Conservation (phyloP, 345 rosid genomes). For the Salix udensis region DNA sequence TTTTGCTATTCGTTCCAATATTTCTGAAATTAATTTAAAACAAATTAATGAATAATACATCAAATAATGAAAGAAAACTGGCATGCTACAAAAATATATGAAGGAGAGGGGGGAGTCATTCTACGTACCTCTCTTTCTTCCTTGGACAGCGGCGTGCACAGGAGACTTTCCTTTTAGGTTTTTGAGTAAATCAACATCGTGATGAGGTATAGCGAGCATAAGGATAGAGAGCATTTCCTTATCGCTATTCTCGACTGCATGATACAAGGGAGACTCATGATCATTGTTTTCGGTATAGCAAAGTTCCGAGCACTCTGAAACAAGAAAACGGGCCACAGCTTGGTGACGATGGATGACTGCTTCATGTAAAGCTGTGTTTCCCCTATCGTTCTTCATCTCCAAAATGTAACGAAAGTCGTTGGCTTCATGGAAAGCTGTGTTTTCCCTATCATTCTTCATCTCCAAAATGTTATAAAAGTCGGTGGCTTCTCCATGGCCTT, state of each 20-base stretch:
- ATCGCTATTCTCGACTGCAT: neutral
- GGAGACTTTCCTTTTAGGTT: conserved; percentile 1
- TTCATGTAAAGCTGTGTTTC: conserved; percentile 8
- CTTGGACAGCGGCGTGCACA: neutral
- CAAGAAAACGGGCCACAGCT: neutral
- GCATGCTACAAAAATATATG: too few relatives aligned
- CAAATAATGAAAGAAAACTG: too few relatives aligned
- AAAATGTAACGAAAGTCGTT: too few relatives aligned
- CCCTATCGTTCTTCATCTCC: neutral
- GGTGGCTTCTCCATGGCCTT: neutral
- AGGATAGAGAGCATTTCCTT: neutral
- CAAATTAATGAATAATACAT: too few relatives aligned
- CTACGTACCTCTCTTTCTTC: neutral
- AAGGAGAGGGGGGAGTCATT: too few relatives aligned
- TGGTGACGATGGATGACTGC: neutral
- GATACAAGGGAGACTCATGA: neutral
- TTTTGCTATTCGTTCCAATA: too few relatives aligned
- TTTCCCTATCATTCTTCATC: neutral
- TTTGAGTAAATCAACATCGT: too few relatives aligned
- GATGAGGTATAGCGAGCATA: neutral
- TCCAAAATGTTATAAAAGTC: too few relatives aligned
- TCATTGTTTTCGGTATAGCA: neutral
- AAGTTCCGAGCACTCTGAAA: neutral
- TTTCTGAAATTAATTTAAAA: too few relatives aligned
- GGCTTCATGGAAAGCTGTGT: too few relatives aligned